Evolutionary conservation across 2,329 filamentous ascomycete species (phyloP).

Genomic region (Aspergillus amoenus): DNA sequence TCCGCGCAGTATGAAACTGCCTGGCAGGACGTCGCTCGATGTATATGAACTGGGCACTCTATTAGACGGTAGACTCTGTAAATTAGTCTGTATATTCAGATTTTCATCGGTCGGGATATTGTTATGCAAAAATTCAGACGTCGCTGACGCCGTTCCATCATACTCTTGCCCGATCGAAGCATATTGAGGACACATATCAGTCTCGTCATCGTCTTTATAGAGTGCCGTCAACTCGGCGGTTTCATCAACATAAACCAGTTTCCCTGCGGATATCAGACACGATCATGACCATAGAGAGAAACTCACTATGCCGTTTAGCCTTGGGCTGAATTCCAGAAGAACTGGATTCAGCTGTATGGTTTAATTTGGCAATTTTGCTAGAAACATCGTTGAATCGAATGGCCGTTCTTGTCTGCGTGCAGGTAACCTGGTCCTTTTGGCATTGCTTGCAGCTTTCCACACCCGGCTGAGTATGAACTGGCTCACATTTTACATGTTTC

Average conservation of each 20-base stretch:
- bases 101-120: no score
- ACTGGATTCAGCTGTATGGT: not conserved
- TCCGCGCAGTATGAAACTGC: not conserved
- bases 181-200: no score
- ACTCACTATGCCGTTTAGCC: not conserved
- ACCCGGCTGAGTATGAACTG: no score
- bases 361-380: not conserved
- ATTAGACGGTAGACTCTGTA: no score
- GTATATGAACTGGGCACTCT: not conserved
- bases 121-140: no score
- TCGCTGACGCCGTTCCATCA: no score
- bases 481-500: not conserved
- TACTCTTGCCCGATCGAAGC: no score
- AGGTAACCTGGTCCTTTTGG: not conserved
- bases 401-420: not conserved
- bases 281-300: no score
- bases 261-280: not conserved
- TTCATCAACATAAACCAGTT: constrained; percentile 2
- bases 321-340: not conserved
- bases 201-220: not conserved
- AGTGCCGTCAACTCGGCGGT: not conserved
- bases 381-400: constrained; percentile 1
- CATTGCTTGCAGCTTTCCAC: not conserved
- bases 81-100: no score
- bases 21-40: not conserved